Base-by-base conservation (phyloP, 2,329 filamentous ascomycete species). In the Calonectria crousiana region DNA sequence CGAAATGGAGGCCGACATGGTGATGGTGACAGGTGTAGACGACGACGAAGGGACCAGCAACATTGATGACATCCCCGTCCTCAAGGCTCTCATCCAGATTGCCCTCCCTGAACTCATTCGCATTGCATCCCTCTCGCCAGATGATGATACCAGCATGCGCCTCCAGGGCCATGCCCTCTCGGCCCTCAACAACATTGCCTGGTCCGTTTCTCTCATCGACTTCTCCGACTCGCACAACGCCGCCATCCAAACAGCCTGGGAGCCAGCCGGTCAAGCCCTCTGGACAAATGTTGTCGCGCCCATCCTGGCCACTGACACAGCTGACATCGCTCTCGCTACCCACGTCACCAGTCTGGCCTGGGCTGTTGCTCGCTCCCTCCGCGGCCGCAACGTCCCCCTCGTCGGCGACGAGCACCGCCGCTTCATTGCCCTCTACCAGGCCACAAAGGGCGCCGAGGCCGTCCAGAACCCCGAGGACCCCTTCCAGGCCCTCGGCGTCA, bases 391-490 rank as follows among this genome's bases (percentile, higher is more conserved):
- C 56, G 85, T 89, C 0, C 87, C 89, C 6, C 84, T 91, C 4
- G 80, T 85, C 49, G 85, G 86, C 38, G 88, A 87, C 64, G 91
- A 93, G 82, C 91, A 92, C 75, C 86, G 87, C 75, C 91, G 90
- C 76, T 93, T 94, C 84, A 92, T 94, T 79, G 86, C 91, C 14
- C 86, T 94, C 30, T 93, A 93, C 82, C 89, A 92, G 65, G 91
- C 91, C 30, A 90, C 90, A 28, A 89, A 86, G 78, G 83, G 81
- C 44, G 79, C 79, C 16, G 62, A 78, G 41, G 78, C 77, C 67
- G 70, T 75, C 71, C 68, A 77, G 62, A 80, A 83, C 49, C 75
- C 79, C 3, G 83, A 87, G 10, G 91, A 93, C 75, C 90, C 91
- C 34, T 92, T 93, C 84, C 91, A 92, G 82, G 86, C 87, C 47